Evolutionary conservation across 768 basidiomycete genomes (phyloP), one percentile per base, ranked within the genome.

Genomic region (Auricularia cornea): DNA sequence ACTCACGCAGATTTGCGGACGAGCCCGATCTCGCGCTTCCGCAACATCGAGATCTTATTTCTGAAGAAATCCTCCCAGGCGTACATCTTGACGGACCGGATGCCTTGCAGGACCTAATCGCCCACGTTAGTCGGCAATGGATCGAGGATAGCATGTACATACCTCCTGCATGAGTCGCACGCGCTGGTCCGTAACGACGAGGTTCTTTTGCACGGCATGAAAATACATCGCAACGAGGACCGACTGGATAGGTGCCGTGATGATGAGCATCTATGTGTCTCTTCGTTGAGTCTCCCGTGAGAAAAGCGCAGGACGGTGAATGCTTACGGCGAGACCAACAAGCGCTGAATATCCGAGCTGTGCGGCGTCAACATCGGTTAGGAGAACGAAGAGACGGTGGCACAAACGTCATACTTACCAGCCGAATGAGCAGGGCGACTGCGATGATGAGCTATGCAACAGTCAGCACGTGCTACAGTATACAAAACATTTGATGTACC

Each of bases 261-360:
- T 63, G 2, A 87, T 62, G 28, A 88, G 75, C 29, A 85, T 26
- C 54, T 57, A n/a, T 10, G n/a, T 8, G 26, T 14, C 30, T 28
- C 20, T n/a, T 57, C 41, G 11, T 26, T 28, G 14, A 6, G 26
- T 8, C 28, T 28, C 54, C 10, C 38, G 8, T 40, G 18, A 18
- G 14, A 59, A 31, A 31, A 31, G 30, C 23, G n/a, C n/a, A n/a
- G n/a, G n/a, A n/a, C n/a, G 33, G 40, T 5, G 38, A 64, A 60
- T 61, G 69, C 54, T 57, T 31, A 73, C 81, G 60, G 71, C 83
- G 14, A 87, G 72, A 1, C 85, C 87, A 26, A 88, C 87, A 12
- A 90, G 78, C 0, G 87, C 87, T 1, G 87, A 88, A 67, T 83
- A 84, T 5, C 88, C 87, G 18, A 90, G 77, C 80, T 86, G 57